phyloP scores from a whole-genome alignment of 768 basidiomycete species.

The Chalciporus pseudorubinellus region DNA sequence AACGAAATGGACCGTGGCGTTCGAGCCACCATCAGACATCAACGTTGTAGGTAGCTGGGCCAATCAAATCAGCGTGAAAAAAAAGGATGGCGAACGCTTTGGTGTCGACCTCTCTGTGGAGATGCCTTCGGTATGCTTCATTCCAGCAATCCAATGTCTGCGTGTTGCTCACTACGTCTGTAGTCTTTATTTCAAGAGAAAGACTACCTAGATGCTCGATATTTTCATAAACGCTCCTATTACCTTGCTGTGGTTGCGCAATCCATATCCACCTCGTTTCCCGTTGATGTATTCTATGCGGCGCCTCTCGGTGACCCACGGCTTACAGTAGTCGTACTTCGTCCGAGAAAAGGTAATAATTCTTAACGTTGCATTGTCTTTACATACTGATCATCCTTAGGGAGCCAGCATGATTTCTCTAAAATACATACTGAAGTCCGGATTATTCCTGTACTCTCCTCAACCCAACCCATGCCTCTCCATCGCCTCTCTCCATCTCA shows the following conservation, averaged over 20 bases:
- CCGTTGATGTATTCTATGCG: conserved; percentile 61
- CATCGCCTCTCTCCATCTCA: conserved; percentile 71
- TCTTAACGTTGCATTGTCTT: background rate
- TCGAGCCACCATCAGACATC: conserved; percentile 74
- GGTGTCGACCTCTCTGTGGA: conserved; percentile 80
- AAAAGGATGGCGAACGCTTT: conserved; percentile 60
- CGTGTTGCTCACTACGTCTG: background rate
- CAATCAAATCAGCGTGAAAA: conserved; percentile 70
- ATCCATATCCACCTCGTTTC: conserved; percentile 46
- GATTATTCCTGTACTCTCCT: conserved; percentile 66
- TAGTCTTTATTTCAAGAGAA: conserved; percentile 92
- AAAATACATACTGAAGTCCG: conserved; percentile 71
- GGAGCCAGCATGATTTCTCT: conserved; percentile 57
- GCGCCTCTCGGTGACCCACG: conserved; percentile 62
- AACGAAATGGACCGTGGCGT: conserved; percentile 86
- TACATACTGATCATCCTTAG: conserved; percentile 30
- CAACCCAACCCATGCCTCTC: conserved; percentile 61
- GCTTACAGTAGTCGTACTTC: conserved; percentile 61
- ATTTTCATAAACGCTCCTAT: conserved; percentile 89
- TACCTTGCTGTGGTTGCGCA: conserved; percentile 81
- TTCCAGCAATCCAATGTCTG: background rate
- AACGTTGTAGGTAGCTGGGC: conserved; percentile 85
- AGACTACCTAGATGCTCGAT: conserved; percentile 85
- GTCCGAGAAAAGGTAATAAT: conserved; percentile 49
- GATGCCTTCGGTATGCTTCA: conserved; percentile 73